These are phyloP conservation scores for Eucalyptus dawsonii DNA, from an alignment of 345 rosid species.

Conservation along the genomic window DNA sequence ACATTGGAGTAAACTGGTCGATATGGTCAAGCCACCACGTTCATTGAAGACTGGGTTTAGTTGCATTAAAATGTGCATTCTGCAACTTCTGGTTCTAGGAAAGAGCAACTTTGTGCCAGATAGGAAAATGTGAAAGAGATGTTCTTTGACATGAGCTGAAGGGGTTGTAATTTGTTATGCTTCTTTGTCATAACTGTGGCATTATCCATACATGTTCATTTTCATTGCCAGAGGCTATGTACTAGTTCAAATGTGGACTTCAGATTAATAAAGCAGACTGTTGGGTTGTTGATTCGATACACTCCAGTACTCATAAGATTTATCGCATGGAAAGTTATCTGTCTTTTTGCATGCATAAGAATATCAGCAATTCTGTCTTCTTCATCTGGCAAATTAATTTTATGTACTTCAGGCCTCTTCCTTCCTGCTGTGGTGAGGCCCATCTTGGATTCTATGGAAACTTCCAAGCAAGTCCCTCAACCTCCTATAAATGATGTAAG, in stretches of 20 bases:
- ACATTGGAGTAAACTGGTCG: not conserved
- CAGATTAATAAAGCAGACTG: not conserved
- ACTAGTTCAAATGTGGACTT: not conserved
- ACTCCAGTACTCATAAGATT: not conserved
- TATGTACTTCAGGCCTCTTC: slow-evolving; percentile 52
- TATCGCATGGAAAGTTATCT: not conserved
- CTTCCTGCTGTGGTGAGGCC: slow-evolving; percentile 97
- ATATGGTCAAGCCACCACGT: not conserved
- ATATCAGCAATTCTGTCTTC: not conserved
- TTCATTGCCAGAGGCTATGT: not conserved
- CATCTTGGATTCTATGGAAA: slow-evolving; percentile 77
- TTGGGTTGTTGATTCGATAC: not conserved
- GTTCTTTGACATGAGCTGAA: not conserved
- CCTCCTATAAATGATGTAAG: slow-evolving; percentile 77
- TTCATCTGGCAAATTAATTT: not conserved
- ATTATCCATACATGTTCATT: not conserved
- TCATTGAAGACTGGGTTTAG: not conserved
- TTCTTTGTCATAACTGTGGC: not conserved
- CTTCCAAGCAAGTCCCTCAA: slow-evolving; percentile 70
- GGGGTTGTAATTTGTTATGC: not conserved
- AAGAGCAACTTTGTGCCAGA: not conserved
- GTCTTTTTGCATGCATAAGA: not conserved
- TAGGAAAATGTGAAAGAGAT: not conserved
- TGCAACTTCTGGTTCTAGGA: not conserved
- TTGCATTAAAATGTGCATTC: not conserved